Evolutionary conservation across 2,329 filamentous ascomycete species (phyloP).

Genomic region (Onygenales sp.): DNA sequence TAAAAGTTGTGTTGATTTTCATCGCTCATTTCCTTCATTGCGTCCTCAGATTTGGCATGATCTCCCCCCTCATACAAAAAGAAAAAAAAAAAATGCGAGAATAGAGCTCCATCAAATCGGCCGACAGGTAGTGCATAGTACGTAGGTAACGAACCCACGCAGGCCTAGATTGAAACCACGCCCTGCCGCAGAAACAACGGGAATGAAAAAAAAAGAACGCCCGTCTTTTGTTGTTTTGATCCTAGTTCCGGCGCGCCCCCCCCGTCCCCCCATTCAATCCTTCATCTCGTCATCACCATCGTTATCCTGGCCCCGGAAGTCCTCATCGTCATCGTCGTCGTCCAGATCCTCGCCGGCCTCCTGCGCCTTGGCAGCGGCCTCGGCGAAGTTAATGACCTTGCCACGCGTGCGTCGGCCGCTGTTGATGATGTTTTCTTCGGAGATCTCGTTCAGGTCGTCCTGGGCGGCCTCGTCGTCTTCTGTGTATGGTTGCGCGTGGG

Average conservation of each 20-base stretch:
- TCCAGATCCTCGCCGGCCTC: slow-evolving; percentile 63
- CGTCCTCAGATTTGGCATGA: too few species aligned
- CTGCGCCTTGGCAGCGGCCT: slow-evolving; percentile 75
- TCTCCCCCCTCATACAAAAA: too few species aligned
- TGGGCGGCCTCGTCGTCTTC: slow-evolving; percentile 50
- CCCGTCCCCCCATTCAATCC: not conserved
- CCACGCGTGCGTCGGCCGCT: slow-evolving; percentile 78
- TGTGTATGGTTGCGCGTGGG: slow-evolving; percentile 38
- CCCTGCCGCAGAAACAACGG: too few species aligned
- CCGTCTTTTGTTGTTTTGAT: not conserved
- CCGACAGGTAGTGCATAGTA: too few species aligned
- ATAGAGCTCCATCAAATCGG: too few species aligned
- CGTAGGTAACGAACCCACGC: too few species aligned
- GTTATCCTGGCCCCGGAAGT: slow-evolving; percentile 26
- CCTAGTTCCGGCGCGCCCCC: not conserved
- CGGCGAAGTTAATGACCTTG: slow-evolving; percentile 84
- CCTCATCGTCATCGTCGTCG: slow-evolving; percentile 42
- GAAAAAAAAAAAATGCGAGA: too few species aligned
- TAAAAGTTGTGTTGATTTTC: too few species aligned
- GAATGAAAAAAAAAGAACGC: too few species aligned
- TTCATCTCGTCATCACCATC: slow-evolving; percentile 17
- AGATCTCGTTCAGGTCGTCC: slow-evolving; percentile 83
- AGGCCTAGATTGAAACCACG: too few species aligned
- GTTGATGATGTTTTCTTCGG: slow-evolving; percentile 74
- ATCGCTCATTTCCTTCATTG: too few species aligned